Evolutionary conservation across 768 basidiomycete species (phyloP), one percentile per base, ranked within the genome.

Genomic region (Mycena latifolia): DNA sequence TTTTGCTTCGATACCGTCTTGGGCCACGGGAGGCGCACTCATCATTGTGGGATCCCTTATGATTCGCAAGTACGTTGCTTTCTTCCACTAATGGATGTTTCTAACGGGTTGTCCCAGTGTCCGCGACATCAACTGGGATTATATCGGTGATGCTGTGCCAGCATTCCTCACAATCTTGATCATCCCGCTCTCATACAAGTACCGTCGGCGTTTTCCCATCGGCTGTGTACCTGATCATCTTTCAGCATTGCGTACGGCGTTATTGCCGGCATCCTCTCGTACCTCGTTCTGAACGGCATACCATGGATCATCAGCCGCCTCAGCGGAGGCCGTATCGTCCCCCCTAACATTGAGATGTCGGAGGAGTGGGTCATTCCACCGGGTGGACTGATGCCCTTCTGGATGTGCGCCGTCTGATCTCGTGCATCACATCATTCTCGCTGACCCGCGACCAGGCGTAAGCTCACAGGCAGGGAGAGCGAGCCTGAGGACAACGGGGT

Each of bases 201-300:
- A 62, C 67, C 86, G 50, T 55, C 45, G 11, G 35, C 10, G 22
- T n/a, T 54, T 37, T 22, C 31, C 5, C 50, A n/a, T 10, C 50
- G 8, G 55, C 46, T 43, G 28, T 28, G 48, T 41, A 28, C 25
- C 51, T 69, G 31, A 71, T 29, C 25, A 35, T 62, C 8, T 43
- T 43, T n/a, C 17, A 94, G 92, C 82, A 94, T 95, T 73, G 93
- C 94, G 43, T 94, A 95, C 73, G 94, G 94, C 69, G 91, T 95
- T 75, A 94, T 96, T 67, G 88, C 91, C 0, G 94, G 94, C 37
- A 81, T 96, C 55, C 53, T 84, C 39, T 86, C 89, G 17, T 94
- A 93, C 76, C 71, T 92, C 51, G 66, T 93, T 61, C 79, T 96
- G 63, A 95, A 96, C 73, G 90, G 69, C 45, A 79, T 89, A 53